Base-by-base conservation (phyloP, 768 basidiomycete genomes). In the Dioszegia aurantiaca region DNA sequence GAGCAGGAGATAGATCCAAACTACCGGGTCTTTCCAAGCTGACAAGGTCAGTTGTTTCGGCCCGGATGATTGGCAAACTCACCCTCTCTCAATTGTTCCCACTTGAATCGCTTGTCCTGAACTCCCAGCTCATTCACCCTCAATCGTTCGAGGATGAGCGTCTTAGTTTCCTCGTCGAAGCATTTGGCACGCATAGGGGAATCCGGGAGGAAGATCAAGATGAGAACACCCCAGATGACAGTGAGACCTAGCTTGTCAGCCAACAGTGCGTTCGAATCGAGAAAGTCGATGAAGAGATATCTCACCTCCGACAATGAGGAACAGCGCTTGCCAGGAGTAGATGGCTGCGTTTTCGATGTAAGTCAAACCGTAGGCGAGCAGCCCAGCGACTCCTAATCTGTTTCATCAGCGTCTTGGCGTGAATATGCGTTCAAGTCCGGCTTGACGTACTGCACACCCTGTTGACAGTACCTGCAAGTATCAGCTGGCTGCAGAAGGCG, bases 101-200 rank as follows among this genome's bases (percentile, higher is more conserved):
- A 63, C 46, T 83, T 83, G 74, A 82, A 83, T 40, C 77, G 72
- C 60, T 77, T 80, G 64, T 83, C 82, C 66, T 83, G 82, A 14
- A 83, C 79, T 17, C 81, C 81, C 23, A 81, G 81, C 45, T 82
- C 79, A 59, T 83, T 83, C 65, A 81, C 80, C 26, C 83, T 70
- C 6, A 83, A 80, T 31, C 82, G 77, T 69, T 83, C 81, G 23
- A 81, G 79, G 60, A 83, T 79, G 21, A 81, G 78, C 3, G 80
- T 67, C 57, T 80, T 78, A 56, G 82, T 81, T 62, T 81, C 79
- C 23, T 77, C 74, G 16, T 80, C 78, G 67, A 79, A 83, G 71
- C 81, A 82, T 21, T 67, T 67, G 24, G 65, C 65, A 37, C 57
- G 46, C 67, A 71, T 68, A 0, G 70, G 70, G 2, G 65, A 67